A percentile compares a stretch with the other conserved stretches of the same genome.
Conservation (phyloP, 148 eudicot genomes). For the Euryodendron excelsum region DNA sequence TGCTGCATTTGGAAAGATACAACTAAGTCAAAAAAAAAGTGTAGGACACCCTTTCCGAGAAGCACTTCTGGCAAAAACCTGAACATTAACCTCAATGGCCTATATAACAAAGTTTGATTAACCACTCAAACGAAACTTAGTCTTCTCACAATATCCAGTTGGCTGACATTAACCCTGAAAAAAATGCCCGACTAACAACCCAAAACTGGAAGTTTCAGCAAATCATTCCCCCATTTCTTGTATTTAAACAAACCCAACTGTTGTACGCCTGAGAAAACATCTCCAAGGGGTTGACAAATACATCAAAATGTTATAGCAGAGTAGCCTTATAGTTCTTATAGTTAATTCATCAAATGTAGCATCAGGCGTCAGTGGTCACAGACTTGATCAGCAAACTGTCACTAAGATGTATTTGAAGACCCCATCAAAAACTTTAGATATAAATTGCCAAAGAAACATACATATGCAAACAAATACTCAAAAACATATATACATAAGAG, state of each 20-base stretch:
- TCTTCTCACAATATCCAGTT: constrained; percentile 3
- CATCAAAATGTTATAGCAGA: too few relatives aligned
- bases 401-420: too few relatives aligned
- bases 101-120: background rate
- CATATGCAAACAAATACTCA: too few relatives aligned
- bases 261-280: background rate
- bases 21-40: too few relatives aligned
- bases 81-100: background rate
- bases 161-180: background rate
- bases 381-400: too few relatives aligned
- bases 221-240: constrained; percentile 1
- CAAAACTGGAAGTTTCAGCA: background rate
- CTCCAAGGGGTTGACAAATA: background rate
- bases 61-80: background rate
- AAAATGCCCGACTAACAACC: background rate
- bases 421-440: too few relatives aligned
- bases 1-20: background rate
- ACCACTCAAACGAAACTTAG: background rate
- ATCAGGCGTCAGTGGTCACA: too few relatives aligned
- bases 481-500: too few relatives aligned
- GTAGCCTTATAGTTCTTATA: too few relatives aligned
- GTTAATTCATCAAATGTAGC: too few relatives aligned
- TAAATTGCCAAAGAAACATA: too few relatives aligned
- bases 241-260: background rate
- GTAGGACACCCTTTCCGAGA: background rate